Base-by-base conservation (phyloP, 2,329 filamentous ascomycete genomes). In the Fusarium sp. region DNA sequence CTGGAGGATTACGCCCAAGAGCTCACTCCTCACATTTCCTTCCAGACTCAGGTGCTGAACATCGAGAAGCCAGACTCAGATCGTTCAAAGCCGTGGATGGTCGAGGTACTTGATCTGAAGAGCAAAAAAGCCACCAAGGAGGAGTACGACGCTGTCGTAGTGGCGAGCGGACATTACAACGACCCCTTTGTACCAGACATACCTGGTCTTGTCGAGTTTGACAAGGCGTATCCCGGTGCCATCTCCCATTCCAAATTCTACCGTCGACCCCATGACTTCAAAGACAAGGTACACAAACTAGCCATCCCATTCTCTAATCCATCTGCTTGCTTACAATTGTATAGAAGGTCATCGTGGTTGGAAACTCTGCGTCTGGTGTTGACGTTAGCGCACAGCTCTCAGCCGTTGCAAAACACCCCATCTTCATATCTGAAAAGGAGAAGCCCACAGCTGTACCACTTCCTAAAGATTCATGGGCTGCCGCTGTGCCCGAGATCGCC, bases 161-260 rank as follows among this genome's bases (percentile, higher is more conserved):
- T 87, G 11, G 85, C 87, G 1, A 88, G 80, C 61, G 87, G 88
- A 0, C 87, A 89, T 71, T 89, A 87, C 69, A 83, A 80, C 44
- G 81, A 88, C 6, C 86, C 86, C 1, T 83, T 82, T 64, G 75
- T 89, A 25, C 87, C 88, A 0, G 75, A 80, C 12, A 83, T 89
- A 40, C 65, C 75, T 3, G 87, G 88, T 0, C 80, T 89, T 2
- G 71, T 75, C 19, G 77, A 77, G 2, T 89, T 85, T 75, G 78
- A 86, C 58, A 63, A 75, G 26, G 64, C 72, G 2, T 80, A 85
- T 56, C 82, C 85, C 0, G 80, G 78, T 0, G 61, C 75, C 1
- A 81, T 90, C 6, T 79, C 80, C 1, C 87, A 90, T 70, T 90
- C 89, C 7, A 92, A 91, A 70, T 86, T 84, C 64, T 93, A 89